Conservation (phyloP, 768 basidiomycete genomes). For the Amanita inopinata region DNA sequence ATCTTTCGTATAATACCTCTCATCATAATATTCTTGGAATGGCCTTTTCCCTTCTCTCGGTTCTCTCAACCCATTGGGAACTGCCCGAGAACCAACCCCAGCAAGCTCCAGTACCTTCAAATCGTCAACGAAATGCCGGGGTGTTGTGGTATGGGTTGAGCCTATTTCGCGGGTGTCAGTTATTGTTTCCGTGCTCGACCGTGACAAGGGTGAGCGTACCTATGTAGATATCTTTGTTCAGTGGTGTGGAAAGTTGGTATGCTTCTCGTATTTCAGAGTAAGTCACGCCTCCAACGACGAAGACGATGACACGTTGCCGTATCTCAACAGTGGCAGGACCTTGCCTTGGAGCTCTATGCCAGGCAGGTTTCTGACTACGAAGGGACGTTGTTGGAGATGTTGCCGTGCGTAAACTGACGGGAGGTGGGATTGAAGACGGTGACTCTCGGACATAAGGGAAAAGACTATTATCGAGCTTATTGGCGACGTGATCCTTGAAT, state of each 20-base stretch:
- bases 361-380: constrained; percentile 81
- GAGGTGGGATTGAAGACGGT: constrained; percentile 40
- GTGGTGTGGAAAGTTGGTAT: constrained; percentile 62
- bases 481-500: constrained; percentile 69
- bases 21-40: constrained; percentile 73
- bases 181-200: no score
- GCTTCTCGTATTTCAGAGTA: constrained; percentile 90
- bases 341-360: constrained; percentile 67
- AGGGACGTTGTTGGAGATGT: constrained; percentile 62
- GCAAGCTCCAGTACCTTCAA: constrained; percentile 78
- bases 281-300: constrained; percentile 92
- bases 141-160: constrained; percentile 81
- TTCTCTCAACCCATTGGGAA: constrained; percentile 61
- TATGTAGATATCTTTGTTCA: constrained; percentile 87
- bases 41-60: constrained; percentile 34
- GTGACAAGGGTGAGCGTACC: constrained; percentile 35
- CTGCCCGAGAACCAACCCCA: constrained; percentile 70
- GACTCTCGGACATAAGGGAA: constrained; percentile 91
- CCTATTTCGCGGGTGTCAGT: constrained; percentile 36
- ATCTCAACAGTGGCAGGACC: constrained; percentile 35
- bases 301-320: constrained; percentile 75
- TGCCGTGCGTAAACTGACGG: constrained; percentile 37
- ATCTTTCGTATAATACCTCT: constrained; percentile 63
- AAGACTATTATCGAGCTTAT: constrained; percentile 62
- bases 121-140: constrained; percentile 78